Evolutionary conservation across 2,329 filamentous ascomycete genomes (phyloP).

Genomic region (Sporothrix humicola): DNA sequence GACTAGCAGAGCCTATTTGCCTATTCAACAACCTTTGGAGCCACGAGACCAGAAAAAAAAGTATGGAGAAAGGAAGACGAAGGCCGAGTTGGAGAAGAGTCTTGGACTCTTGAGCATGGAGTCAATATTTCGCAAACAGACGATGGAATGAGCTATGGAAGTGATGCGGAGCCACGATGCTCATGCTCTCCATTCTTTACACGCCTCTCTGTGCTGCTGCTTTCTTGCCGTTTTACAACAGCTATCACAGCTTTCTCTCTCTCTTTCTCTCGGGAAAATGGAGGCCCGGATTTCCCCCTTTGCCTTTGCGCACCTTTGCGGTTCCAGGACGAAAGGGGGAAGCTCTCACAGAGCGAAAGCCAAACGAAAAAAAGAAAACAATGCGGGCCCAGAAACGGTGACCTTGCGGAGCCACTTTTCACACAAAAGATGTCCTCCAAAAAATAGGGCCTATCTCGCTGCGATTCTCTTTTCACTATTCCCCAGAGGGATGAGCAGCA

Average conservation of each 20-base stretch:
- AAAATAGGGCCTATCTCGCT: background rate
- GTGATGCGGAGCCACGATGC: background rate
- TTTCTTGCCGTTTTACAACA: no score
- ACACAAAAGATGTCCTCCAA: background rate
- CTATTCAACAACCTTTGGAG: background rate
- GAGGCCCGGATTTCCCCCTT: conserved; percentile 4
- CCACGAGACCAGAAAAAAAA: conserved; percentile 9
- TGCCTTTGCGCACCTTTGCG: conserved; percentile 2
- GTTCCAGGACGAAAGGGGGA: conserved; percentile 9
- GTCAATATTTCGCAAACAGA: background rate
- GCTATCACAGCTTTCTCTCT: background rate
- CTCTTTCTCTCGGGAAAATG: conserved; percentile 22
- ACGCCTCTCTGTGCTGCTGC: background rate
- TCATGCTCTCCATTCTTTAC: background rate
- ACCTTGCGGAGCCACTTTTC: conserved; percentile 1
- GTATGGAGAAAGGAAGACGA: background rate
- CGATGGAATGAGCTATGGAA: conserved; percentile 1
- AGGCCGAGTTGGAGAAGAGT: background rate
- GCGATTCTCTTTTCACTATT: background rate
- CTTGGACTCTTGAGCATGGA: background rate
- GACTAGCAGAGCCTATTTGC: background rate
- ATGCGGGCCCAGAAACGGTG: background rate
- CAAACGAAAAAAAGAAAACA: conserved; percentile 10
- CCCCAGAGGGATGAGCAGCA: background rate
- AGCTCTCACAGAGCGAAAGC: background rate